Conservation (phyloP, 164 flowering plant species). For the Sedum album region DNA sequence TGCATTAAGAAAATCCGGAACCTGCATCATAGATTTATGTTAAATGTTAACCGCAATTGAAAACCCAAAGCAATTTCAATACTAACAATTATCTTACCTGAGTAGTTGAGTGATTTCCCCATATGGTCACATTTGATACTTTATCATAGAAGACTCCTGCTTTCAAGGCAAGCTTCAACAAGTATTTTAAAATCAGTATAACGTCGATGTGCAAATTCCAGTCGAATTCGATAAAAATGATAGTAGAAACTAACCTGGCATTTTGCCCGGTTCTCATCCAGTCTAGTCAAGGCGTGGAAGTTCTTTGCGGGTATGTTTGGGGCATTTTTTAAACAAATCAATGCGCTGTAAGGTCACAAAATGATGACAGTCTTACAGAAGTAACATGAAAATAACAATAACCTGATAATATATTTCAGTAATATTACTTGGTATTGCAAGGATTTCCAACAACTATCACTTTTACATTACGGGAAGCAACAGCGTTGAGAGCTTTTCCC, state of each 20-base stretch:
- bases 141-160: slow-evolving; percentile 97
- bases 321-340: slow-evolving; percentile 93
- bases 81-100: slow-evolving; percentile 41
- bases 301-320: slow-evolving; percentile 89
- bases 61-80: not conserved
- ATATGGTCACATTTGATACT: slow-evolving; percentile 88
- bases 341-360: slow-evolving; percentile 38
- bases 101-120: slow-evolving; percentile 99
- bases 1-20: slow-evolving; percentile 93
- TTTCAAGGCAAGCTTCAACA: slow-evolving; percentile 79
- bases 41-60: not conserved
- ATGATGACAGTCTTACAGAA: not conserved
- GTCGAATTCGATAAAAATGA: not conserved
- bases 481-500: slow-evolving; percentile 93
- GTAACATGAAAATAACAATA: not conserved
- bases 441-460: slow-evolving; percentile 95
- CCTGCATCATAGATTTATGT: slow-evolving; percentile 30
- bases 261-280: slow-evolving; percentile 95
- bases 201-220: not conserved
- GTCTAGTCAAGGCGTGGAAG: slow-evolving; percentile 90
- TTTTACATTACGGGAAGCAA: slow-evolving; percentile 85
- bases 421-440: slow-evolving; percentile 85
- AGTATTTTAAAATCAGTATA: not conserved
- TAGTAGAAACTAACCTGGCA: slow-evolving; percentile 64
- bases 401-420: not conserved